Conservation (phyloP, 2,329 filamentous ascomycete species). For the Monilinia aucupariae region DNA sequence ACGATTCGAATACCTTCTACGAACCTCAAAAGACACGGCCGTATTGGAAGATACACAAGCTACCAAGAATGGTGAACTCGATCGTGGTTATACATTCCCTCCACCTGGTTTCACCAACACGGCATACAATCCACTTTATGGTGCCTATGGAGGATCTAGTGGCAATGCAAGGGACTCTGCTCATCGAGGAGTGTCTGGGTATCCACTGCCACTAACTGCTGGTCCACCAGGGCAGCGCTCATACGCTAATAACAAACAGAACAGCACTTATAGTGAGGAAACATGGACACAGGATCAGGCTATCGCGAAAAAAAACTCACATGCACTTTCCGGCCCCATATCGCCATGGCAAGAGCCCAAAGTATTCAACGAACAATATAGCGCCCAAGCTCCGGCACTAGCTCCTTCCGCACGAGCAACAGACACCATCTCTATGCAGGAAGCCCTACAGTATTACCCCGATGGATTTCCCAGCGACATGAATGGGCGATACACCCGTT, state of each 20-base stretch:
- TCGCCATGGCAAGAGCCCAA: constrained; percentile 16
- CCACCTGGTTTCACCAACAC: constrained; percentile 21
- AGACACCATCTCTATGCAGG: constrained; percentile 28
- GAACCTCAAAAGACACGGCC: neutral
- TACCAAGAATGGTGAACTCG: constrained; percentile 21
- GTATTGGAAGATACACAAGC: neutral
- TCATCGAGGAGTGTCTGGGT: constrained; percentile 23
- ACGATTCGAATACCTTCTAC: constrained; percentile 7
- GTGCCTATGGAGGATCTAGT: constrained; percentile 12
- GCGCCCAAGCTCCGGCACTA: neutral
- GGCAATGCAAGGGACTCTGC: constrained; percentile 1
- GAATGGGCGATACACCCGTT: constrained; percentile 21
- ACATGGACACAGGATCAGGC: constrained; percentile 12
- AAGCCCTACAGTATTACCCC: constrained; percentile 31
- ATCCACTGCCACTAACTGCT: constrained; percentile 35
- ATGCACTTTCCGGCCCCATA: neutral
- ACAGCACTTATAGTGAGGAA: constrained; percentile 14
- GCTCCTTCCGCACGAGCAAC: neutral
- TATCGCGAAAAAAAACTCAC: neutral
- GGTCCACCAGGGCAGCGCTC: constrained; percentile 35
- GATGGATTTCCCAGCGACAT: constrained; percentile 28
- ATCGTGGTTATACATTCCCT: constrained; percentile 29
- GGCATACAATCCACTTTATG: constrained; percentile 24
- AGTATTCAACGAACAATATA: constrained; percentile 1
- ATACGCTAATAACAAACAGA: constrained; percentile 14